A percentile compares a stretch with the other conserved stretches of the same genome.
These are phyloP conservation scores for Bruguiera gymnorhiza DNA, from an alignment of 345 rosid genomes.

Conservation along the genomic window DNA sequence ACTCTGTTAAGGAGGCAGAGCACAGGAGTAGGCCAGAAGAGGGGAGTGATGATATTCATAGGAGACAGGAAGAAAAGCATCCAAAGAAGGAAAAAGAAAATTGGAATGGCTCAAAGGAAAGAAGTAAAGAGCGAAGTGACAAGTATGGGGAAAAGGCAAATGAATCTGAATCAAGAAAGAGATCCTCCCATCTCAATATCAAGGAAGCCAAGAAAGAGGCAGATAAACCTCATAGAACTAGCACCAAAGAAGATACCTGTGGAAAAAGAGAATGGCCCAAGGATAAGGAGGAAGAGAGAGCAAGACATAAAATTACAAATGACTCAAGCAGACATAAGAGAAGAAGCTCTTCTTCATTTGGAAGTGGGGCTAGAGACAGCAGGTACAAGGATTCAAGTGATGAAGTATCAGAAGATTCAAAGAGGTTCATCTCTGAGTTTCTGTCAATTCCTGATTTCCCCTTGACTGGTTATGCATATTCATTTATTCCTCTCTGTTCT, in stretches of 20 bases:
- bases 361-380: slow-evolving; percentile 49
- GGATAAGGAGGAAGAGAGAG: slow-evolving; percentile 48
- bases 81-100: slow-evolving; percentile 50
- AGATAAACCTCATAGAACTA: slow-evolving; percentile 49
- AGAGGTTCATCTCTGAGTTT: slow-evolving; percentile 44
- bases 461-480: slow-evolving; percentile 6
- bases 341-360: slow-evolving; percentile 57
- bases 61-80: slow-evolving; percentile 44
- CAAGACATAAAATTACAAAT: slow-evolving; percentile 38
- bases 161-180: slow-evolving; percentile 53
- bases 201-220: slow-evolving; percentile 54
- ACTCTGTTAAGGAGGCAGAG: slow-evolving; percentile 31
- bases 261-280: slow-evolving; percentile 47
- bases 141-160: slow-evolving; percentile 46
- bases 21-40: slow-evolving; percentile 27
- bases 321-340: slow-evolving; percentile 67
- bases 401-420: slow-evolving; percentile 70
- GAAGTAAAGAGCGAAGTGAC: slow-evolving; percentile 34
- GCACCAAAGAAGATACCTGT: slow-evolving; percentile 44
- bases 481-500: slow-evolving; percentile 24
- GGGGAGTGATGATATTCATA: slow-evolving; percentile 35
- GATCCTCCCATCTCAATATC: slow-evolving; percentile 33
- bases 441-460: slow-evolving; percentile 15
- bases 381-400: slow-evolving; percentile 58
- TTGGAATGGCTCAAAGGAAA: slow-evolving; percentile 48